Conservation (phyloP, 2,329 filamentous ascomycete genomes). For the Paracorniculantispora psalliotae region DNA sequence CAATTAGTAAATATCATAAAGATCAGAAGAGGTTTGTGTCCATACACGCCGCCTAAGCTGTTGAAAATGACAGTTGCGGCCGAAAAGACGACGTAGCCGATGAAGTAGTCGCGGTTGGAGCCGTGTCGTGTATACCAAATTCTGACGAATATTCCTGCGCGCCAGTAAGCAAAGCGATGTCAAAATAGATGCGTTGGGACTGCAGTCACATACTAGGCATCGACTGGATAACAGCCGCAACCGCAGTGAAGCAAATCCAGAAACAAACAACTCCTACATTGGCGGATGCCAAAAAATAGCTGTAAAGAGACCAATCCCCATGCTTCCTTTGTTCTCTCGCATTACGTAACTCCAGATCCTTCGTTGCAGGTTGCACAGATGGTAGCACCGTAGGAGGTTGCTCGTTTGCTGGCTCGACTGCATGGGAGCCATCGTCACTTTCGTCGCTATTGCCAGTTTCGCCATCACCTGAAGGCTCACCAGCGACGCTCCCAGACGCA, state of each 20-base stretch:
- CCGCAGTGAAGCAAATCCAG: neutral
- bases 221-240: neutral
- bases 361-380: neutral
- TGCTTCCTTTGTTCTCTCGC: no score
- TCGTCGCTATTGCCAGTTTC: neutral
- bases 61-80: neutral
- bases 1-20: no score
- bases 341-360: neutral
- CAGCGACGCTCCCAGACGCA: neutral
- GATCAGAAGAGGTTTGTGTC: no score
- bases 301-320: neutral
- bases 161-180: no score
- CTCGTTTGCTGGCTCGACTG: no score
- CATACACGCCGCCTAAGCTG: neutral
- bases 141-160: neutral
- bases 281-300: neutral
- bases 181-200: neutral
- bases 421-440: neutral
- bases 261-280: neutral
- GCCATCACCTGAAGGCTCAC: neutral
- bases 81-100: neutral
- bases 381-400: neutral
- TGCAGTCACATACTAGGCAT: neutral
- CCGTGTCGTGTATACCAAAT: constrained; percentile 2
- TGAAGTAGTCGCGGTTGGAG: neutral